These are phyloP conservation scores for Annona squamosa DNA, from an alignment of 164 flowering plant species.

Conservation along the genomic window DNA sequence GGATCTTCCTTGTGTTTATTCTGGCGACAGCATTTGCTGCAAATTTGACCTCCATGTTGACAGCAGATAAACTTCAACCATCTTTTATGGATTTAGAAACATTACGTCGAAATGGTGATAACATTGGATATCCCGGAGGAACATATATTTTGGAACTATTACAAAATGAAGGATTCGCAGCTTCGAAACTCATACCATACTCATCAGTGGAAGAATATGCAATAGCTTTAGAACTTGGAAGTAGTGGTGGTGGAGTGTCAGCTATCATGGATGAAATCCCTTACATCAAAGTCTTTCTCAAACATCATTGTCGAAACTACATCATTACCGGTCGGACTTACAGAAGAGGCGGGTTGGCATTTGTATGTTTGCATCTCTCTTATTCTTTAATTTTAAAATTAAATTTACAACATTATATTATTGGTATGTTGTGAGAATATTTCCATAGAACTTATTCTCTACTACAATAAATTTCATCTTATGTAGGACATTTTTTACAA, in stretches of 20 bases:
- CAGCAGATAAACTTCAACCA: conserved; percentile 1
- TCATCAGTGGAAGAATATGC: conserved; percentile 17
- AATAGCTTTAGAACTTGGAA: conserved; percentile 17
- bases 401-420: too few relatives aligned
- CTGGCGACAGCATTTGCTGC: not conserved
- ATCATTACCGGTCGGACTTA: conserved; percentile 17
- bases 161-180: conserved; percentile 18
- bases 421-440: too few relatives aligned
- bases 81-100: not conserved
- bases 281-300: conserved; percentile 22
- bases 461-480: too few relatives aligned
- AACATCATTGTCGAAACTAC: not conserved
- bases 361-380: conserved; percentile 25
- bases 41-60: conserved; percentile 5
- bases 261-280: conserved; percentile 36
- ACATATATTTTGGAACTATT: conserved; percentile 10
- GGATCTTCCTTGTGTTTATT: conserved; percentile 3
- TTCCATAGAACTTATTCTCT: too few relatives aligned
- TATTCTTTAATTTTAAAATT: not conserved
- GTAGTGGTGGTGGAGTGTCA: conserved; percentile 23
- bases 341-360: conserved; percentile 37
- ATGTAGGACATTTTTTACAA: too few relatives aligned
- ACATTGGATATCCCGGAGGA: conserved; percentile 3
- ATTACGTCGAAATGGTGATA: not conserved
- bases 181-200: conserved; percentile 15